Evolutionary conservation across 768 basidiomycete species (phyloP), one percentile per base, ranked within the genome.

Genomic region (Boletellus emodensis): DNA sequence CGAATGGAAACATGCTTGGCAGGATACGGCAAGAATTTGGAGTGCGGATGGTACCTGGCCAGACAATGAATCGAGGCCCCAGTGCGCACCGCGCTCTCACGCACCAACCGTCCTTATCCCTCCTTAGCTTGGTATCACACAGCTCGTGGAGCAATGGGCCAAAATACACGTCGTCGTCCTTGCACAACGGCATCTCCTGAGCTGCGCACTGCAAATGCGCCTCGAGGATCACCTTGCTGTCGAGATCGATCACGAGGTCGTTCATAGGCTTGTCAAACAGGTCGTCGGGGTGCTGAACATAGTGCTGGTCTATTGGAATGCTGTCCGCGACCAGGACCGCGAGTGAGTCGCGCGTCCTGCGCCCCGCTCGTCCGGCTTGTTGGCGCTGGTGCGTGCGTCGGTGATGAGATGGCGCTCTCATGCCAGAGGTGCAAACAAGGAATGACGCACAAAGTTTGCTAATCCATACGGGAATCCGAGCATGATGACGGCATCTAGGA

Each of bases 131-230:
- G 4, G 72, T 67, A 39, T 83, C 72, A 59, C 89, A 92, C 15
- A 94, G 61, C 35, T 78, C 73, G 13, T 70, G 70, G 44, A 83
- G 74, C 41, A 70, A 60, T 5, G 80, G 74, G 7, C 89, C 92
- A 61, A 95, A 95, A 69, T 85, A 94, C 15, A 65, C 58, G 32
- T 73, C 71, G 54, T 94, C 93, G 13, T 80, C 80, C 0, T 68
- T 54, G 15, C 78, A 80, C 20, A 94, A 57, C 0, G 92, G 92
- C 80, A 95, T 87, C 67, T 94, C 93, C 48, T 84, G 74, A 0
- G 81, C 89, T 15, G 92, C 93, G 56, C 91, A 95, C 62, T 94
- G 93, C 12, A 94, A 65, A 62, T 94, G 92, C 6, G 82, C 85
- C 73, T 94, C 93, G 2, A 92, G 70, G 20, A 94, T 73, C 22